A percentile compares a stretch with the other conserved stretches of the same genome.
Evolutionary conservation across 1,284 basidiomycete genomes (phyloP).

Genomic region (Lentinus polychrous): DNA sequence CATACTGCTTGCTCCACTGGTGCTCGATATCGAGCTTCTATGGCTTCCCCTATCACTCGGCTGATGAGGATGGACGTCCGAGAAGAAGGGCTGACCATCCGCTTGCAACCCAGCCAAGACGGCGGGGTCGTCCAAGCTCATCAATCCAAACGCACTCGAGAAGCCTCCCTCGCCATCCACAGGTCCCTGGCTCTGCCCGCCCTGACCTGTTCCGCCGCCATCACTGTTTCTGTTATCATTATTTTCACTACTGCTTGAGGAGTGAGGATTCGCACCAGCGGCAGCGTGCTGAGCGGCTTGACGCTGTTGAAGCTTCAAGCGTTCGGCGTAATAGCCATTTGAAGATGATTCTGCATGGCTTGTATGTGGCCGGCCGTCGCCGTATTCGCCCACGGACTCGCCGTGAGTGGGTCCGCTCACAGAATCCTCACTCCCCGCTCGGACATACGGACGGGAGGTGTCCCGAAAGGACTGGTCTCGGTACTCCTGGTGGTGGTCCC

Average conservation of each 20-base stretch:
- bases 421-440: constrained; percentile 3
- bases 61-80: constrained; percentile 20
- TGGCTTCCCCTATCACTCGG: background rate
- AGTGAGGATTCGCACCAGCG: too few relatives aligned
- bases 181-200: background rate
- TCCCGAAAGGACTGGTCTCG: constrained; percentile 1
- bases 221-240: too few relatives aligned
- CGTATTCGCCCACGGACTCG: background rate
- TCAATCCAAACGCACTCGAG: constrained; percentile 60
- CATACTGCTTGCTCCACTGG: too few relatives aligned
- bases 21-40: background rate
- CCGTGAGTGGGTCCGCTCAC: background rate
- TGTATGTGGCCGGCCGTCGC: background rate
- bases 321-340: background rate
- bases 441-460: background rate
- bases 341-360: background rate
- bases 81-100: constrained; percentile 59
- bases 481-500: background rate
- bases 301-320: background rate
- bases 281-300: background rate
- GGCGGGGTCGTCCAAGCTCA: constrained; percentile 64
- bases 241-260: too few relatives aligned
- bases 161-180: constrained; percentile 38
- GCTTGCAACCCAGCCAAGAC: constrained; percentile 51
- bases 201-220: too few relatives aligned